Evolutionary conservation across 129 eudicot species (phyloP), one percentile per base, ranked within the genome.

Genomic region (Pseudognaphalium luteoalbum): DNA sequence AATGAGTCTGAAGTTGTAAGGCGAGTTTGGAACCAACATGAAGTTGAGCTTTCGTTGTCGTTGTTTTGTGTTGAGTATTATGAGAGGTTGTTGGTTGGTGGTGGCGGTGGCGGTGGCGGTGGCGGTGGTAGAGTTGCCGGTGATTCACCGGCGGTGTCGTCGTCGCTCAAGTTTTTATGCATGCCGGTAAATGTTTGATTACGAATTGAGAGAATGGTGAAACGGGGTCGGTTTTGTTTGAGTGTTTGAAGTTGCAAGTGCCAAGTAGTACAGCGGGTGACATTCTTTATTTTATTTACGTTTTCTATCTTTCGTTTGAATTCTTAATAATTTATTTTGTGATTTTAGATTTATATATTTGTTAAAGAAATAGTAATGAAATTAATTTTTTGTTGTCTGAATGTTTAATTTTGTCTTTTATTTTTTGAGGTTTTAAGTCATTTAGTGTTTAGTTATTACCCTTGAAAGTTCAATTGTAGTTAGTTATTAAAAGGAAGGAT

Each of bases 51-150:
- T 1, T 85, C 97, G 1, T 68, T 93, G 63, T 93, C 97, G 3
- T 71, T 93, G 84, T 93, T 90, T 81, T 90, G 97, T 20, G 92
- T 93, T 28, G 97, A 90, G 75, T 93, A 93, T 75, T 93, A 90
- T 14, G 98, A 93, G 68, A 70, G 90, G 84, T 6, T 65, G 70
- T 17, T 65, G 12, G 70, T 65, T 65, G 6, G 44, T 32, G 69
- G 69, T 64, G 68, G 68, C 19, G 29, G 63, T 92, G 79, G 68
- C 19, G 29, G 63, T 92, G 79, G 61, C 85, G 71, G 78, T 79
- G 90, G 87, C 32, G 89, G 88, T 6, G 91, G 88, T 3, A 80
- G 84, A 9, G 33, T 61, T 59, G 77, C 66, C 35, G 85, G 85
- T 2, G 90, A 76, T 39, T 77, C 90, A 63, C 51, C 91, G n/a